A percentile compares a stretch with the other conserved stretches of the same genome.
Conservation (phyloP, 306 rosid genomes). For the Cicer yamashitae region DNA sequence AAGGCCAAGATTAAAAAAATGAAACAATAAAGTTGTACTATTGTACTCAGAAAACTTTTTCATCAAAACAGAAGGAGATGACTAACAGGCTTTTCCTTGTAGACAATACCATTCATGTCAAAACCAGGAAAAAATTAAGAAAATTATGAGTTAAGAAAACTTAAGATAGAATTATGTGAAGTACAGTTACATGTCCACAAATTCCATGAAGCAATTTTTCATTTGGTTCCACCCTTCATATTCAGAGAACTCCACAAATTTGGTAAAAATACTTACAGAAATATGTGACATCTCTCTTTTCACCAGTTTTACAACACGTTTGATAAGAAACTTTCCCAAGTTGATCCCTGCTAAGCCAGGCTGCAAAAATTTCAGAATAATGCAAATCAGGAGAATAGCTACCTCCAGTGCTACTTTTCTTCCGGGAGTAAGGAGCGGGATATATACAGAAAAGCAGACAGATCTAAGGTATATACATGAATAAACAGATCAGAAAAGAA, state of each 20-base stretch:
- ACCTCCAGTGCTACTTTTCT: conserved; percentile 21
- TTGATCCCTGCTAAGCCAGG: conserved; percentile 96
- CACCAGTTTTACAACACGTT: conserved; percentile 86
- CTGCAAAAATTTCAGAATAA: conserved; percentile 57
- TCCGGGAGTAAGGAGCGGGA: conserved; percentile 9
- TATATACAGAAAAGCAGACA: conserved; percentile 41
- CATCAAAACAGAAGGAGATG: conserved; percentile 28
- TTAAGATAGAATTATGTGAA: conserved; percentile 15
- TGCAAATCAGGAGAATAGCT: conserved; percentile 41
- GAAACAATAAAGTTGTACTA: conserved; percentile 32
- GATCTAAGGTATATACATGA: conserved; percentile 37
- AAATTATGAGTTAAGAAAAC: conserved; percentile 3
- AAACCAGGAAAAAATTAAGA: neutral
- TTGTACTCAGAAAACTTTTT: conserved; percentile 22
- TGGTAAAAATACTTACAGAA: conserved; percentile 65
- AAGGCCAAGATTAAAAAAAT: conserved; percentile 28
- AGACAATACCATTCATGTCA: conserved; percentile 32
- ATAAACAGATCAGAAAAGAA: conserved; percentile 23
- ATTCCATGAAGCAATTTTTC: conserved; percentile 28
- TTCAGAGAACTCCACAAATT: conserved; percentile 32
- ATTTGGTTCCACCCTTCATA: conserved; percentile 38
- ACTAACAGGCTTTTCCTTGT: conserved; percentile 26
- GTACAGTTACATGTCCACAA: conserved; percentile 10
- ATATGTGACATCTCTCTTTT: conserved; percentile 90
- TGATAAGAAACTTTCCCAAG: conserved; percentile 89